Evolutionary conservation across 2,329 filamentous ascomycete genomes (phyloP), one percentile per base, ranked within the genome.

Genomic region (Ascocoryne sarcoides): DNA sequence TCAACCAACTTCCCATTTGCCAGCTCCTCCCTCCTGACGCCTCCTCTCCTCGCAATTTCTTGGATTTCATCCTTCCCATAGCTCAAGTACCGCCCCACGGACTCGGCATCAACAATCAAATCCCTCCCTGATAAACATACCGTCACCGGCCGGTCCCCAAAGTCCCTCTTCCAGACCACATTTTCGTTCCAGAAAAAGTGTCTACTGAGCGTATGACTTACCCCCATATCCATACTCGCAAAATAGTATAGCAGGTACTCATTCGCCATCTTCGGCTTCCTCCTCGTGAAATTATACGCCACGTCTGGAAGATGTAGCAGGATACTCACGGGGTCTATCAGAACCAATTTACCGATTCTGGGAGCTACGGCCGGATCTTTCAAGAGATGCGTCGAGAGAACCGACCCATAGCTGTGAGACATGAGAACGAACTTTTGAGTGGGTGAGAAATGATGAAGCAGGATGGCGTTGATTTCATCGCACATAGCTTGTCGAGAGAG

Each of bases 121-220:
- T 79, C 75, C 39, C 63, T 59, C 1, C 67, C 67, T 14, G 65
- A 65, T 15, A 79, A 54, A 30, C 63, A 64, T 2, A 75, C 69
- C 1, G 71, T 72, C 8, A 71, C 61, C 14, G 41, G 60, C 48
- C 37, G 60, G 12, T 59, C 56, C 21, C 57, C 50, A 5, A 79
- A 53, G 41, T 75, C 70, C 29, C 77, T 67, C 50, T 72, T 73
- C 76, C 75, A 80, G 5, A 80, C 55, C 1, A 76, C 64, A 50
- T 75, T 79, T 45, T 79, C 66, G 15, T 62, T 64, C 76, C 76
- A 81, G 60, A 77, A 76, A 56, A 80, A 79, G 28, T 71, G 66
- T 10, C 76, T 61, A 10, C 67, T 66, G 1, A 79, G 60, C 0
- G 73, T 76, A 51, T 78, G 72, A 7, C 73, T 65, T 7, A 79